Conservation (phyloP, 106 monocot genomes). For the Acorus gramineus region DNA sequence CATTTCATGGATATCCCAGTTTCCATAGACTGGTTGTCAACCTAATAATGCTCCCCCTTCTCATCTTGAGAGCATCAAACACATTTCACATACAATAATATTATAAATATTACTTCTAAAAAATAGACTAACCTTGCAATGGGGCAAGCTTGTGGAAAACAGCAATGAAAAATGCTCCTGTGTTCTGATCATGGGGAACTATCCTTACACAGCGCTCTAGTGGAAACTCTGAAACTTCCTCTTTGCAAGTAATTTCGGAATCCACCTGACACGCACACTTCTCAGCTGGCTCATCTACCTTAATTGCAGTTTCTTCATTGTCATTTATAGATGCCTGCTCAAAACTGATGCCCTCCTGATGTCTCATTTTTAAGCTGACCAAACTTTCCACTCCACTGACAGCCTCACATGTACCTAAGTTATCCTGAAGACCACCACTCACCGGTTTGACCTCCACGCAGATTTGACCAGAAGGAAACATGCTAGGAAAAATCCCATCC, state of each 20-base stretch:
- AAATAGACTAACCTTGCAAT: constrained; percentile 31
- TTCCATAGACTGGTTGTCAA: too few species aligned
- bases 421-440: constrained; percentile 6
- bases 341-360: constrained; percentile 7
- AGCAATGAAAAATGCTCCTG: constrained; percentile 97
- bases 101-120: too few species aligned
- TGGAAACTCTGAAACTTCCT: constrained; percentile 38
- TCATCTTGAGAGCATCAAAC: too few species aligned
- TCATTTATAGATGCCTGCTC: neutral
- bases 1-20: too few species aligned
- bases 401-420: constrained; percentile 1
- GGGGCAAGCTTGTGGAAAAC: constrained; percentile 72
- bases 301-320: constrained; percentile 1
- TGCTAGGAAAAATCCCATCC: constrained; percentile 58
- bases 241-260: constrained; percentile 7
- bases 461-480: constrained; percentile 65
- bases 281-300: constrained; percentile 16
- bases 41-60: too few species aligned
- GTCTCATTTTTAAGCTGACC: neutral
- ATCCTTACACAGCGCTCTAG: constrained; percentile 89
- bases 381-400: constrained; percentile 5
- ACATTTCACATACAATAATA: too few species aligned
- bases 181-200: constrained; percentile 95
- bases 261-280: constrained; percentile 6
- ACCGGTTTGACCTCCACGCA: constrained; percentile 3